Evolutionary conservation across 2,329 filamentous ascomycete genomes (phyloP), one percentile per base, ranked within the genome.

Genomic region (Pezizomycotina sp.): DNA sequence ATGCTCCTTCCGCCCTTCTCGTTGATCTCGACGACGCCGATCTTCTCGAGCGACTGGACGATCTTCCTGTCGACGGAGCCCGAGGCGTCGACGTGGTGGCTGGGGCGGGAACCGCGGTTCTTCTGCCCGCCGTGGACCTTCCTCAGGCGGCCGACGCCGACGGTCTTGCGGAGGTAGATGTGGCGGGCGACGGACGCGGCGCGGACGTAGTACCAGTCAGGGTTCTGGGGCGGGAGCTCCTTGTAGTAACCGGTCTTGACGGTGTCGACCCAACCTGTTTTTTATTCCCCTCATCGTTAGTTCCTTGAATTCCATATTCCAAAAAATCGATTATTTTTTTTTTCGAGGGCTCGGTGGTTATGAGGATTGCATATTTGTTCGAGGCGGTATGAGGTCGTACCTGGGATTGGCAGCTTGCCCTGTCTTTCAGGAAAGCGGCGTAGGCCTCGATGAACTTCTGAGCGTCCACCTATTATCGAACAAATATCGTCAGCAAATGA

Each of bases 101-200:
- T 81, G 60, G 89, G 89, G 54, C 78, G 74, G 55, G 74, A 74
- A 56, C 89, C 89, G 55, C 89, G 83, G 78, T 95, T 98, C 77
- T 92, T 93, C 69, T 79, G 78, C 55, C 74, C 78, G 57, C 83
- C 89, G 74, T 98, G 89, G 51, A 78, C 79, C 71, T 92, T 92
- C 64, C 86, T 79, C 56, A 98, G 76, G 60, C 89, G 83, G 66
- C 89, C 89, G 55, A 98, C 82, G 72, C 89, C 89, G 60, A 98
- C 84, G 49, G 84, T 93, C 74, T 98, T 98, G 69, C 89, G 80
- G 63, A 98, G 72, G 74, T 98, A 98, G 71, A 98, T 77, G 72
- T 95, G 86, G 60, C 84, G 83, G 58, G 89, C 89, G 60, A 98
- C 77, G 52, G 86, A 75, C 56, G 89, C 89, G 57, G 86, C 84